Evolutionary conservation across 148 eudicot genomes (phyloP).

Genomic region (Amaranthus cruentus): DNA sequence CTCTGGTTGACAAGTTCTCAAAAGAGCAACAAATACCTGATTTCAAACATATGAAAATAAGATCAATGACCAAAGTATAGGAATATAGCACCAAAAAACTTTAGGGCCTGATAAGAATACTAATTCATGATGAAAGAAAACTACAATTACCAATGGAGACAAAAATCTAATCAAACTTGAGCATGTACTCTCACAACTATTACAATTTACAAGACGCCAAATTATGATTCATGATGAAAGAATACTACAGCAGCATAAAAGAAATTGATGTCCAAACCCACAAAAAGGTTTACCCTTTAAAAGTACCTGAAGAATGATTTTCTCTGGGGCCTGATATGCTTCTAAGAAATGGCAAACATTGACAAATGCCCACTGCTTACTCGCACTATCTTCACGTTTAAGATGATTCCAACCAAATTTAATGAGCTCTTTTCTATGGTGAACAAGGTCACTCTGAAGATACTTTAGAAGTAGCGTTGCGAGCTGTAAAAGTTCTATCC

Average conservation of each 20-base stretch:
- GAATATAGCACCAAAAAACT: background rate
- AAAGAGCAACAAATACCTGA: slow-evolving; percentile 97
- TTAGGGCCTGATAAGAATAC: no score
- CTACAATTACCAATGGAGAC: background rate
- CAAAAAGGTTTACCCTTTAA: background rate
- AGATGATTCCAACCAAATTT: slow-evolving; percentile 99
- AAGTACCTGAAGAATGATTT: slow-evolving; percentile 91
- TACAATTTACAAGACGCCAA: background rate
- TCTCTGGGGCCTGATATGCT: slow-evolving; percentile 99
- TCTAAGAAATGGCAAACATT: slow-evolving; percentile 99
- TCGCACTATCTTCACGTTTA: slow-evolving; percentile 98
- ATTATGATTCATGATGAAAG: background rate
- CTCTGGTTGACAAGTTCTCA: slow-evolving; percentile 98
- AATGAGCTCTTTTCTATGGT: slow-evolving; percentile 93
- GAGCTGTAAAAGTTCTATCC: slow-evolving; percentile 94
- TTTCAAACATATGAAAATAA: slow-evolving; percentile 7
- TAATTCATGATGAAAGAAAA: background rate
- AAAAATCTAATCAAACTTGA: background rate
- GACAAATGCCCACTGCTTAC: slow-evolving; percentile 99
- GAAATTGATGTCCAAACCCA: background rate
- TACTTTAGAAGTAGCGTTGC: slow-evolving; percentile 93
- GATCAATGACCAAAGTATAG: background rate
- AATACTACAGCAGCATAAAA: slow-evolving; percentile 2
- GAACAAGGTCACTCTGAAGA: slow-evolving; percentile 92
- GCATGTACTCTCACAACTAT: background rate